Conservation (phyloP, 2,329 filamentous ascomycete genomes). For the Aspergillus pseudoglaucus region DNA sequence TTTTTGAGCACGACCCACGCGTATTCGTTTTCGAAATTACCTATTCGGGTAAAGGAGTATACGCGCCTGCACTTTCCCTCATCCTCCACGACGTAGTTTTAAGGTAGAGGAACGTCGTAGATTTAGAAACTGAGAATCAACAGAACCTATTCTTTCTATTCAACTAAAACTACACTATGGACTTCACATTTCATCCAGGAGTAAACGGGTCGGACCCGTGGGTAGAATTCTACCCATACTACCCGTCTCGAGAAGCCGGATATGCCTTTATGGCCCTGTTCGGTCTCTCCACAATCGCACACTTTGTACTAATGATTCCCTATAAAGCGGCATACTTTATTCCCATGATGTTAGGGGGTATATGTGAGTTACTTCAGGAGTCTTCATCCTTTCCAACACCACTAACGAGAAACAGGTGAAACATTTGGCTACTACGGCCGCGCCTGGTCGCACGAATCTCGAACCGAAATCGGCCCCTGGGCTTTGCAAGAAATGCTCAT, state of each 20-base stretch:
- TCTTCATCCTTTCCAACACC: background rate
- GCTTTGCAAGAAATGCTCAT: conserved; percentile 34
- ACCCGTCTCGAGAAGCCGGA: conserved; percentile 26
- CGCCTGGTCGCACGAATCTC: conserved; percentile 26
- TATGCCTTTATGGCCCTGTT: conserved; percentile 33
- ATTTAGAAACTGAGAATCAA: no score
- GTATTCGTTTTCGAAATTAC: background rate
- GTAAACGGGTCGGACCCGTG: conserved; percentile 24
- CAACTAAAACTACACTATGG: conserved; percentile 15
- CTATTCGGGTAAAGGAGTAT: background rate
- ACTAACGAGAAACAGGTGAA: conserved; percentile 19
- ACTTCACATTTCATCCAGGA: conserved; percentile 25
- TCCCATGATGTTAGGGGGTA: conserved; percentile 30
- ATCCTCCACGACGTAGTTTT: background rate
- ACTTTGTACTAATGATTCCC: conserved; percentile 26
- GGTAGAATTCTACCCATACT: conserved; percentile 34
- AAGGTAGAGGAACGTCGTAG: background rate
- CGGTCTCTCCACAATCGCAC: conserved; percentile 22
- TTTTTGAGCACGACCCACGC: background rate
- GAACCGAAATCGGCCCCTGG: conserved; percentile 22
- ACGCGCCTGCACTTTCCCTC: background rate
- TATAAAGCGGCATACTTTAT: conserved; percentile 32
- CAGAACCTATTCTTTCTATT: background rate
- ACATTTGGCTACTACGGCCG: conserved; percentile 32
- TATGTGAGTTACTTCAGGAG: conserved; percentile 21